A percentile compares a stretch with the other conserved stretches of the same genome.
phyloP scores from a whole-genome alignment of 306 rosid genomes.

The Acacia confusa region DNA sequence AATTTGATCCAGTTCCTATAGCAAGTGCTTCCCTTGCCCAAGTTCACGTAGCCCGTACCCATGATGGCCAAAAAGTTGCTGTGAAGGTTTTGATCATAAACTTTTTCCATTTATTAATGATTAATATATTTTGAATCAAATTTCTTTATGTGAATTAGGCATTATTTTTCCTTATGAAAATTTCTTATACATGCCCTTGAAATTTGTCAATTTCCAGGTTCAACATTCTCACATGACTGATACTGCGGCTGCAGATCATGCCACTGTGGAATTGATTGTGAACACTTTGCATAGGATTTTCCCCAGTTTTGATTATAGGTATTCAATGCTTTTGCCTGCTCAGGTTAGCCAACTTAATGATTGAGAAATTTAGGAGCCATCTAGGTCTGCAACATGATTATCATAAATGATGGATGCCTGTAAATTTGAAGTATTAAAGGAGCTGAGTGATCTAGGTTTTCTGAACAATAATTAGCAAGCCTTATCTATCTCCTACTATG shows the following conservation, averaged over 20 bases:
- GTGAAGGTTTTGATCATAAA: slow-evolving; percentile 73
- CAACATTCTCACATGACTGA: slow-evolving; percentile 96
- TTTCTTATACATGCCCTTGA: slow-evolving; percentile 21
- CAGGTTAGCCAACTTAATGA: slow-evolving; percentile 14
- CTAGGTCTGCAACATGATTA: slow-evolving; percentile 24
- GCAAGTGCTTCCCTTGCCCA: slow-evolving; percentile 99
- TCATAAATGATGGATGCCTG: slow-evolving; percentile 17
- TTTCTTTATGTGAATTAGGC: slow-evolving; percentile 29
- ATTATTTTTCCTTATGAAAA: slow-evolving; percentile 30
- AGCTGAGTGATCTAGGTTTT: slow-evolving; percentile 21
- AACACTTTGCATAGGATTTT: slow-evolving; percentile 72
- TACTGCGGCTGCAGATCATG: slow-evolving; percentile 94
- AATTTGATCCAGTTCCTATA: slow-evolving; percentile 80
- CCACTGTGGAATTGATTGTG: slow-evolving; percentile 82
- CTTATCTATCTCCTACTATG: background rate
- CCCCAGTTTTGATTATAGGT: slow-evolving; percentile 95
- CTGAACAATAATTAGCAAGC: background rate
- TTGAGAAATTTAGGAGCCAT: slow-evolving; percentile 28
- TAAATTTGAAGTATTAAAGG: slow-evolving; percentile 16
- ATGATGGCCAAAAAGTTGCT: slow-evolving; percentile 91
- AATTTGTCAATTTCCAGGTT: slow-evolving; percentile 62
- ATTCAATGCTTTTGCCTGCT: slow-evolving; percentile 25
- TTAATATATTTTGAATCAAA: slow-evolving; percentile 17
- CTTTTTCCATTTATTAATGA: background rate
- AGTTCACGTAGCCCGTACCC: slow-evolving; percentile 83